Conservation (phyloP, 306 rosid genomes). For the Cicer pinnatifidum region DNA sequence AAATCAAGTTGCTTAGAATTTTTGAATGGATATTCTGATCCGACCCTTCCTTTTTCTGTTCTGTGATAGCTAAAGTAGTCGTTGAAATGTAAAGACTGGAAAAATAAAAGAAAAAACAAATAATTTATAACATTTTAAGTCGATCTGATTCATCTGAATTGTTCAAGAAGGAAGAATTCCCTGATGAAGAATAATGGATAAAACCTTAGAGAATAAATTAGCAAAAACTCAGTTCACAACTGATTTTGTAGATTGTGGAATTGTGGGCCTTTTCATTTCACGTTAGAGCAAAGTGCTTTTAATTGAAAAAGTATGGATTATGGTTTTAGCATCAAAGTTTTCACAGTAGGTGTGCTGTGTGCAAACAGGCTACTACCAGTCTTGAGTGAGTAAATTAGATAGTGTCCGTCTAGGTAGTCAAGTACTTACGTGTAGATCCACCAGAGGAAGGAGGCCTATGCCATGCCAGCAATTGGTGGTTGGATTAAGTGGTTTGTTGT, state of each 20-base stretch:
- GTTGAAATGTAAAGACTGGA: constrained; percentile 11
- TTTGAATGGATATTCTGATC: constrained; percentile 19
- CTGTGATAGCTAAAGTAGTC: constrained; percentile 1
- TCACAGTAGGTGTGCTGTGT: constrained; percentile 13
- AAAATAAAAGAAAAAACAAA: neutral
- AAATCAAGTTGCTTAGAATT: constrained; percentile 12
- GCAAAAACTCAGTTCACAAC: constrained; percentile 18
- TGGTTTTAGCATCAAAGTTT: neutral
- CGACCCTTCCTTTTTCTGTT: neutral
- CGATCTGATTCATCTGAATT: constrained; percentile 6
- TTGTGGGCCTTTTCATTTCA: neutral
- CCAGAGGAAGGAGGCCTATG: constrained; percentile 8
- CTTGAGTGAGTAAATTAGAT: constrained; percentile 19
- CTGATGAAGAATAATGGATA: constrained; percentile 19
- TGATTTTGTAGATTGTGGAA: constrained; percentile 1
- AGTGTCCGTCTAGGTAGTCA: neutral
- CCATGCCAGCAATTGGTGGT: constrained; percentile 7
- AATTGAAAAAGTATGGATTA: neutral
- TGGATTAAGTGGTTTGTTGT: constrained; percentile 7
- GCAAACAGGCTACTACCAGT: constrained; percentile 6
- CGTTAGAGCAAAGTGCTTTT: constrained; percentile 11
- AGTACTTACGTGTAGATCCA: constrained; percentile 24
- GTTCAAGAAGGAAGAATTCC: constrained; percentile 7
- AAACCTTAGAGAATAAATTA: constrained; percentile 20
- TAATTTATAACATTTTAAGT: neutral